phyloP scores from a whole-genome alignment of 2,329 filamentous ascomycete genomes.

The Fusarium sp. region DNA sequence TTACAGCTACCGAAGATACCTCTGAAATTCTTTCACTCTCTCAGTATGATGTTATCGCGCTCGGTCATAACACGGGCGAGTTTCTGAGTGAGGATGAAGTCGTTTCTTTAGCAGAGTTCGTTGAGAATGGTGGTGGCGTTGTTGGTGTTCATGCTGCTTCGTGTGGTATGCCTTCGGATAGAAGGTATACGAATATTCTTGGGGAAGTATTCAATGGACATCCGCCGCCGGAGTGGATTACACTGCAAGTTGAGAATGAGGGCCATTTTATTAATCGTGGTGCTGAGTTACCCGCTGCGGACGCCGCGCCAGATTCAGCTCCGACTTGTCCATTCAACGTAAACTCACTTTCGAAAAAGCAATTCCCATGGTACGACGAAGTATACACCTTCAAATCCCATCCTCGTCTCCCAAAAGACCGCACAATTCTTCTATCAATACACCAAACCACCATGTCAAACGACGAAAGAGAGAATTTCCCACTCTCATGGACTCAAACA shows the following conservation, averaged over 20 bases:
- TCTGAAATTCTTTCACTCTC: neutral
- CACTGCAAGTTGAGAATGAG: neutral
- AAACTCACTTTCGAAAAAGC: rapidly evolving
- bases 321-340: rapidly evolving
- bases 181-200: conserved; percentile 13
- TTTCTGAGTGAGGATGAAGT: conserved; percentile 4
- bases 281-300: neutral
- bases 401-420: neutral
- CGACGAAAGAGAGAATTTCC: neutral
- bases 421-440: neutral
- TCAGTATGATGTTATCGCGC: conserved; percentile 2
- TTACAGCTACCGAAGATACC: conserved; percentile 19
- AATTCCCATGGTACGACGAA: conserved; percentile 26
- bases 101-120: neutral
- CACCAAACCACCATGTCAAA: neutral
- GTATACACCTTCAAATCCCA: conserved; percentile 26
- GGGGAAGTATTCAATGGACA: conserved; percentile 22
- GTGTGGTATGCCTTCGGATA: neutral
- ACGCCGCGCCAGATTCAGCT: neutral
- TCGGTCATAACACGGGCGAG: conserved; percentile 23
- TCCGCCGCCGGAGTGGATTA: conserved; percentile 25
- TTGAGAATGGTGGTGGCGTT: conserved; percentile 18
- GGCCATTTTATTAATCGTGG: conserved; percentile 1
- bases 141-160: conserved; percentile 32
- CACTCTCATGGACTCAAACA: conserved; percentile 13